phyloP scores from a whole-genome alignment of 1,284 basidiomycete species.

The Tilletia walkeri region DNA sequence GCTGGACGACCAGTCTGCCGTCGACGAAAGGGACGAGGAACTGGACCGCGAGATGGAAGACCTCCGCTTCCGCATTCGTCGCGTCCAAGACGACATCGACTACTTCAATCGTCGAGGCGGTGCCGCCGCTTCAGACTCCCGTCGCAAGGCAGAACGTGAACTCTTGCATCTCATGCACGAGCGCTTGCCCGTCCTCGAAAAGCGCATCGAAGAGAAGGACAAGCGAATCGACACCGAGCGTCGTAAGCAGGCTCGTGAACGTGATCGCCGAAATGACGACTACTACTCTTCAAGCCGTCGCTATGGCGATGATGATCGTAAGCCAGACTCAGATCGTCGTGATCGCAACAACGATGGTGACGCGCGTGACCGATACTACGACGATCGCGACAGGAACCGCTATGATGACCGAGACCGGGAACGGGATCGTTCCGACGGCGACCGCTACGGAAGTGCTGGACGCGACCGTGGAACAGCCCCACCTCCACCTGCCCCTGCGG shows the following conservation, averaged over 20 bases:
- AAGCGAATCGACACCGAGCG: slow-evolving; percentile 68
- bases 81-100: slow-evolving; percentile 90
- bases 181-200: slow-evolving; percentile 84
- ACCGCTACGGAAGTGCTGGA: slow-evolving; percentile 25
- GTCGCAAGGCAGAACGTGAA: slow-evolving; percentile 83
- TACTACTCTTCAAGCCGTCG: slow-evolving; percentile 56
- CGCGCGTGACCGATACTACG: slow-evolving; percentile 35
- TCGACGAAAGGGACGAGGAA: slow-evolving; percentile 77
- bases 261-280: slow-evolving; percentile 81
- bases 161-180: slow-evolving; percentile 84
- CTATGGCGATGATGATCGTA: slow-evolving; percentile 32
- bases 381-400: slow-evolving; percentile 43
- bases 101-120: slow-evolving; percentile 77
- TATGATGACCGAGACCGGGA: not conserved
- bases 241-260: slow-evolving; percentile 62
- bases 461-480: slow-evolving; percentile 50
- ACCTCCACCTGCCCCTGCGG: slow-evolving; percentile 56
- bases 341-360: slow-evolving; percentile 57
- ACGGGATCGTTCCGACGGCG: not conserved
- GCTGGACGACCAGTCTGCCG: slow-evolving; percentile 72
- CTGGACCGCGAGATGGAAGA: slow-evolving; percentile 74
- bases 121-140: slow-evolving; percentile 71
- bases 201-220: slow-evolving; percentile 76
- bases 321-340: slow-evolving; percentile 35
- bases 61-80: slow-evolving; percentile 77